Conservation (phyloP, 495 filamentous ascomycete species). For the Chaetomium fimeti region DNA sequence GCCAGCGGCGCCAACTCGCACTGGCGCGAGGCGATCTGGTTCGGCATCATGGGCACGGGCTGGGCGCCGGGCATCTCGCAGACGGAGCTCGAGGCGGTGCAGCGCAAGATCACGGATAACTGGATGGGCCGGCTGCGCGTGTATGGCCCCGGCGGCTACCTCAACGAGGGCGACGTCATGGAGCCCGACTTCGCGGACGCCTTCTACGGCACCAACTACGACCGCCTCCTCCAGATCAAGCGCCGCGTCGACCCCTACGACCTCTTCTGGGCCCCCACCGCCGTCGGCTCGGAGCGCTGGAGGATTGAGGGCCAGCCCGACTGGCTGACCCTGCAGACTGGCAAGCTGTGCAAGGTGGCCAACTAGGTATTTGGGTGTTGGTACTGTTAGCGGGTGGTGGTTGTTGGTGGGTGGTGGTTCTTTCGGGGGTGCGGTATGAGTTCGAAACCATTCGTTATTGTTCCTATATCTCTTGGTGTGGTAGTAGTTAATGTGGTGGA, state of each 20-base stretch:
- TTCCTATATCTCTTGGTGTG: no score
- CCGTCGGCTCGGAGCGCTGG: conserved; percentile 55
- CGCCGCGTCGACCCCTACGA: conserved; percentile 50
- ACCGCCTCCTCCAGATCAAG: conserved; percentile 50
- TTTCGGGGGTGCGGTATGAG: neutral
- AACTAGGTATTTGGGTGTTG: neutral
- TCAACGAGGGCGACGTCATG: conserved; percentile 56
- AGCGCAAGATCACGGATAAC: conserved; percentile 32
- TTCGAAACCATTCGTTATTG: no score
- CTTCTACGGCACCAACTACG: conserved; percentile 57
- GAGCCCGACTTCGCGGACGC: conserved; percentile 63
- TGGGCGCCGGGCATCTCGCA: conserved; percentile 18
- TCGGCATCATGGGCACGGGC: conserved; percentile 19
- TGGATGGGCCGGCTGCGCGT: conserved; percentile 22
- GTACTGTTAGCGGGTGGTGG: neutral
- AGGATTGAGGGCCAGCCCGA: conserved; percentile 21
- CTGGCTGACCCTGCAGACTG: conserved; percentile 30
- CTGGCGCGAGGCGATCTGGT: conserved; percentile 30
- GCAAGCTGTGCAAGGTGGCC: conserved; percentile 29
- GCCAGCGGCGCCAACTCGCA: conserved; percentile 25
- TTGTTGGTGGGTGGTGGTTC: neutral
- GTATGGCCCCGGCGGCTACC: conserved; percentile 43
- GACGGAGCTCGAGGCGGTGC: conserved; percentile 15
- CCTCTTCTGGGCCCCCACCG: conserved; percentile 56
- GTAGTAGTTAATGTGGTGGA: no score